Base-by-base conservation (phyloP, 441 rosid genomes). In the Erysimum cheiri region DNA sequence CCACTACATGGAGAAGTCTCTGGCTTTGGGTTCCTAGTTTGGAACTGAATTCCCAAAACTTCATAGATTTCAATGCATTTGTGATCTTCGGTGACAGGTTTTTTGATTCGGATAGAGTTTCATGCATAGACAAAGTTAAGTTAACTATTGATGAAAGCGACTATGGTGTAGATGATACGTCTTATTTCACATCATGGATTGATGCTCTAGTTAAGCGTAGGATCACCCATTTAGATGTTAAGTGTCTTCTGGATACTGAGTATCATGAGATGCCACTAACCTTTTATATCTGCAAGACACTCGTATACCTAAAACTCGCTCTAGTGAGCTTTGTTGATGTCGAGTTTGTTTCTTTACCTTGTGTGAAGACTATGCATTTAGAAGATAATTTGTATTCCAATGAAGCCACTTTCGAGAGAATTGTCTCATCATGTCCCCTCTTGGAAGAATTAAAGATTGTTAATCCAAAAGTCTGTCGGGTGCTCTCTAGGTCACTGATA, bases 401-500 rank as follows among this genome's bases (percentile, higher is more conserved):
- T 13, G 63, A 41, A n/a, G 33, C 54, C 54, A 43, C 44, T 43
- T 41, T 67, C 4, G 63, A 43, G 54, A 43, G 59, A 55, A 44
- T 55, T 31, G 14, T 67, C 44, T 67, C 71, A 2, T 41, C 31
- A 22, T 67, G 19, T 4, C 53, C 53, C 7, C 15, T 67, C 37
- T 37, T 54, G 39, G 63, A 67, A 6, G 54, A 64, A 26, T 37
- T 64, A 11, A 22, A 24, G 22, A 11, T 36, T 49, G 3, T 0
- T 0, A 0, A n/a, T 6, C 26, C 5, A 22, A 24, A 8, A n/a
- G 6, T 35, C 35, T 49, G 8, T 36, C 26, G 69, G n/a, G 58
- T 64, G 69, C 1, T 24, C 58, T 60, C 65, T 60, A 60, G 4
- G 47, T 48, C 69, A 15, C 24, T 64, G 58, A 22, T 19, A 8